These are phyloP conservation scores for Eucalyptus pauciflora DNA, from an alignment of 345 rosid genomes.

Conservation along the genomic window DNA sequence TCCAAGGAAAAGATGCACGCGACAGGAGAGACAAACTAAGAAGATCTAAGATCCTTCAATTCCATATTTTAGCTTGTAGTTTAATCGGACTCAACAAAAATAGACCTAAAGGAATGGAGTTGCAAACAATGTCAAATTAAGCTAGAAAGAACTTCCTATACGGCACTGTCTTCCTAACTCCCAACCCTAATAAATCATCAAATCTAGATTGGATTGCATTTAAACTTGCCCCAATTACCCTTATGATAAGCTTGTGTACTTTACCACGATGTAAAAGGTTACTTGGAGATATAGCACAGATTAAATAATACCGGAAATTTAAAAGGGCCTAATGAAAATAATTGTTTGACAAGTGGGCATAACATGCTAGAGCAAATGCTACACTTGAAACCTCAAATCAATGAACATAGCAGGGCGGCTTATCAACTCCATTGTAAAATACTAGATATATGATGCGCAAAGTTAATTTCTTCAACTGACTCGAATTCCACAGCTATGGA, in stretches of 20 bases:
- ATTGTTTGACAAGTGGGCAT: neutral
- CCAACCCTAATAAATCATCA: neutral
- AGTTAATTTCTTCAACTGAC: neutral
- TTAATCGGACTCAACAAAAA: neutral
- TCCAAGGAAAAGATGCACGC: neutral
- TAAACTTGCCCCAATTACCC: neutral
- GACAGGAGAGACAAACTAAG: neutral
- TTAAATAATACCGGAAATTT: neutral
- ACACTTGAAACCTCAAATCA: neutral
- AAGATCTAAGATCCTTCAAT: neutral
- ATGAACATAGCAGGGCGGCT: neutral
- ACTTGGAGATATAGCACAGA: neutral
- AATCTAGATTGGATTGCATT: neutral
- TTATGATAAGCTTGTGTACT: neutral
- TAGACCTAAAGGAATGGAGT: neutral
- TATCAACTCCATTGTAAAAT: neutral
- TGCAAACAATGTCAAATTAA: neutral
- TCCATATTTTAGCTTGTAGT: neutral
- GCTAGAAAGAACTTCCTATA: neutral
- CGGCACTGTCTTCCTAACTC: neutral
- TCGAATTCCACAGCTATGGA: neutral
- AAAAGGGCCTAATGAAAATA: neutral
- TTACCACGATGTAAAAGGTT: neutral
- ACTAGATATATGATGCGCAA: neutral
- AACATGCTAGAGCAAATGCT: neutral